phyloP scores from a whole-genome alignment of 371 early-diverging fungal species.

The Rhizomucor pusillus region DNA sequence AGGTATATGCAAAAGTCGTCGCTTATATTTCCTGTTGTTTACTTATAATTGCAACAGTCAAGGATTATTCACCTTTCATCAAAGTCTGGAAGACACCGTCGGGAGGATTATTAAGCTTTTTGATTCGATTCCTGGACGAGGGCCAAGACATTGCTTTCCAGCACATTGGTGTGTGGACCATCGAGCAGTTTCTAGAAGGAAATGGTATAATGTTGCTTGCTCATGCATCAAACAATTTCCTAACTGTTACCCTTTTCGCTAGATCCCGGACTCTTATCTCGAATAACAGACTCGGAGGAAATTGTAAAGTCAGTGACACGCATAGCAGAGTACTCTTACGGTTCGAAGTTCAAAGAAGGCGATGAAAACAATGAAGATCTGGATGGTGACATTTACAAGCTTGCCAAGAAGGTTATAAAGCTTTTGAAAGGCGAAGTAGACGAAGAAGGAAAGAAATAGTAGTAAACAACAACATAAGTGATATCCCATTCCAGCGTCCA shows the following conservation, averaged over 20 bases:
- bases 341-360: conserved; percentile 7
- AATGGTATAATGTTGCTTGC: too few species aligned
- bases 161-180: conserved; percentile 90
- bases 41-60: conserved; percentile 22
- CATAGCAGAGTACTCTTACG: conserved; percentile 27
- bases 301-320: conserved; percentile 32
- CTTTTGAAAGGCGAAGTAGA: conserved; percentile 12
- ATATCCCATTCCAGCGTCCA: conserved; percentile 6
- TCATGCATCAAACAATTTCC: too few species aligned
- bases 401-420: conserved; percentile 39
- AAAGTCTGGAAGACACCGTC: conserved; percentile 66
- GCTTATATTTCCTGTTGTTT: background rate
- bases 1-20: conserved; percentile 32
- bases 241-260: too few species aligned
- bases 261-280: conserved; percentile 33
- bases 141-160: conserved; percentile 72
- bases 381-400: conserved; percentile 42
- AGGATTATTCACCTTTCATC: conserved; percentile 68
- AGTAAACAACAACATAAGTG: conserved; percentile 1
- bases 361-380: conserved; percentile 31
- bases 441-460: conserved; percentile 7
- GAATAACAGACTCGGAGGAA: conserved; percentile 28
- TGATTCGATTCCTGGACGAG: conserved; percentile 68
- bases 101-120: conserved; percentile 71
- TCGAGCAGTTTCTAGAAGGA: conserved; percentile 80